These are phyloP conservation scores for Aurinia saxatilis DNA, from an alignment of 345 rosid species.

Conservation along the genomic window DNA sequence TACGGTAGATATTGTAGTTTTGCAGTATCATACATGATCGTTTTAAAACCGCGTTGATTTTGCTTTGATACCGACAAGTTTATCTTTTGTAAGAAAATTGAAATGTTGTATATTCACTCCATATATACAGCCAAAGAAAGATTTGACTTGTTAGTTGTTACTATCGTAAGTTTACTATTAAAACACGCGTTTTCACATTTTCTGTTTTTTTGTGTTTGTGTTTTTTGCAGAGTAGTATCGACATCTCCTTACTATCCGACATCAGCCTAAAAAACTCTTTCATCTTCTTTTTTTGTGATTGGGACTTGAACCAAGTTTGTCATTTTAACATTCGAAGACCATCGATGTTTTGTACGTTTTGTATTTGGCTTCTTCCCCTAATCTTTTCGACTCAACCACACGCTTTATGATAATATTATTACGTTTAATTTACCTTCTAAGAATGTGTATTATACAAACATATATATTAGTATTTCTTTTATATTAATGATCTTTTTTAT, in stretches of 20 bases:
- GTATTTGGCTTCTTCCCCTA: slow-evolving; percentile 8
- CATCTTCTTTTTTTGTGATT: neutral
- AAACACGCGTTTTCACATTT: slow-evolving; percentile 14
- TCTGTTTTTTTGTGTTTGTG: neutral
- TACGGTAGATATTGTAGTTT: slow-evolving; percentile 7
- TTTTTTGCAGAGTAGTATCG: slow-evolving; percentile 23
- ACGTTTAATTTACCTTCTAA: neutral
- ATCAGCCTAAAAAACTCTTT: neutral
- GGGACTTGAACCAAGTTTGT: neutral
- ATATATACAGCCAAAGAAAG: neutral
- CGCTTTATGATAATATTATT: neutral
- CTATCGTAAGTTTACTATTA: neutral
- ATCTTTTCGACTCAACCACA: neutral
- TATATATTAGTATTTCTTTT: neutral
- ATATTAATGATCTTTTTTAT: neutral
- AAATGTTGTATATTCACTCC: too few relatives aligned
- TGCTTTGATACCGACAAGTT: neutral
- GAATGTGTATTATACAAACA: neutral
- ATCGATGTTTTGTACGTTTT: neutral
- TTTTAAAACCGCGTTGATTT: slow-evolving; percentile 16
- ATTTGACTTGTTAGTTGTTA: neutral
- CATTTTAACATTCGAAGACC: neutral
- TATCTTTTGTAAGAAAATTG: too few relatives aligned
- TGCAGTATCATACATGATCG: neutral
- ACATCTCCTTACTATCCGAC: slow-evolving; percentile 23